Evolutionary conservation across 1,139 yeast genomes (phyloP).

Genomic region (Yamadazyma siamensis): DNA sequence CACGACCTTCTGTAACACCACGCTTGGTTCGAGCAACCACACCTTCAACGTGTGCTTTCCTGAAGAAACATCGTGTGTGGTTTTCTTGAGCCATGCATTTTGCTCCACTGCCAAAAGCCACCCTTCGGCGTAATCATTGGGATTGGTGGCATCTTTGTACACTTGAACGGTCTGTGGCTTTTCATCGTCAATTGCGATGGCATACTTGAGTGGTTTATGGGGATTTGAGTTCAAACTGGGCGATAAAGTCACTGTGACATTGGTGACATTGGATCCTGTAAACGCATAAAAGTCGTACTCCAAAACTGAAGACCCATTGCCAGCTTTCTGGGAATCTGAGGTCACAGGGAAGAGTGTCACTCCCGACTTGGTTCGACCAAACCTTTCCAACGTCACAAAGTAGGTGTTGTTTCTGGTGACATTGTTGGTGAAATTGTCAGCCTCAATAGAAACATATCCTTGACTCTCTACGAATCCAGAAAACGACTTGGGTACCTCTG

Average conservation of each 20-base stretch:
- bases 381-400: constrained; percentile 9
- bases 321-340: constrained; percentile 13
- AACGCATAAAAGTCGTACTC: constrained; percentile 15
- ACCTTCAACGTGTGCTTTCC: constrained; percentile 14
- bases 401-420: constrained; percentile 9
- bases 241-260: constrained; percentile 12
- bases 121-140: constrained; percentile 13
- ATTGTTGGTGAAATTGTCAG: constrained; percentile 12
- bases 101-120: constrained; percentile 16
- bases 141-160: constrained; percentile 12
- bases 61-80: constrained; percentile 12
- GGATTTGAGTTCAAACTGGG: constrained; percentile 16
- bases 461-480: constrained; percentile 14
- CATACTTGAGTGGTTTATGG: constrained; percentile 14
- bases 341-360: constrained; percentile 15
- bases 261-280: constrained; percentile 14
- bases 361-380: constrained; percentile 15
- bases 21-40: constrained; percentile 14
- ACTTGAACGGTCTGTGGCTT: constrained; percentile 13
- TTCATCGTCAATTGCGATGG: constrained; percentile 15
- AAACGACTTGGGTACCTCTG: constrained; percentile 9
- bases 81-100: constrained; percentile 13
- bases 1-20: constrained; percentile 12
- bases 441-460: constrained; percentile 14
- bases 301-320: constrained; percentile 12